Evolutionary conservation across 495 filamentous ascomycete genomes (phyloP), one percentile per base, ranked within the genome.

Genomic region (Aspergillus sparsus): DNA sequence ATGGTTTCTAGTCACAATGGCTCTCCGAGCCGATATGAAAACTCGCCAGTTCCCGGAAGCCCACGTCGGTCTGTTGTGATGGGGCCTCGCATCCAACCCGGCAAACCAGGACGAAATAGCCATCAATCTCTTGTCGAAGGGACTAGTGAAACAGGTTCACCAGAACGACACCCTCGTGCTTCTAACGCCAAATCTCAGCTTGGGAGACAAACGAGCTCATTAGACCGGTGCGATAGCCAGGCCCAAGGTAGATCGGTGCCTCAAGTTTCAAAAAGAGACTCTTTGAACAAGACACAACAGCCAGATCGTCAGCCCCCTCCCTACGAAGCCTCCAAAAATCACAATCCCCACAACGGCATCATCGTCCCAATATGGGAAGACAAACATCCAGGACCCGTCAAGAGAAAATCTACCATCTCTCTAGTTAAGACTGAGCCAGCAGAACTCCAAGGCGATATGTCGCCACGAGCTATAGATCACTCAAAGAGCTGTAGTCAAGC

Each of bases 321-420:
- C 5, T n/a, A 6, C 1, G 18, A 16, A n/a, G 27, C 36, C 9
- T 36, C 32, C 3, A 64, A 57, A 34, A 46, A 56, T 2, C 45
- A 59, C 2, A 44, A 32, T 16, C 21, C 54, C 7, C 58, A 60
- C n/a, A 55, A 35, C 27, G 46, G 63, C 15, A 62, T 68, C 27
- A 71, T 69, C n/a, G 72, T 79, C 16, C 72, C 71, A 0, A 79
- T 77, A 47, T 77, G 69, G 67, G 75, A 79, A 66, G 75, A 77
- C 53, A 46, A 39, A 21, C 34, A 16, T 3, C 34, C 41, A 4
- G 50, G 50, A n/a, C 50, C 49, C 8, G 49, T 45, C 34, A 49
- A 57, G 16, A 51, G 50, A 11, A 60, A 57, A 15, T 57, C 60
- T 6, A 60, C 53, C 0, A 45, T 64, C 7, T 68, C 58, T 7